phyloP scores from a whole-genome alignment of 1,139 yeast species.

The Yamadazyma oceani region DNA sequence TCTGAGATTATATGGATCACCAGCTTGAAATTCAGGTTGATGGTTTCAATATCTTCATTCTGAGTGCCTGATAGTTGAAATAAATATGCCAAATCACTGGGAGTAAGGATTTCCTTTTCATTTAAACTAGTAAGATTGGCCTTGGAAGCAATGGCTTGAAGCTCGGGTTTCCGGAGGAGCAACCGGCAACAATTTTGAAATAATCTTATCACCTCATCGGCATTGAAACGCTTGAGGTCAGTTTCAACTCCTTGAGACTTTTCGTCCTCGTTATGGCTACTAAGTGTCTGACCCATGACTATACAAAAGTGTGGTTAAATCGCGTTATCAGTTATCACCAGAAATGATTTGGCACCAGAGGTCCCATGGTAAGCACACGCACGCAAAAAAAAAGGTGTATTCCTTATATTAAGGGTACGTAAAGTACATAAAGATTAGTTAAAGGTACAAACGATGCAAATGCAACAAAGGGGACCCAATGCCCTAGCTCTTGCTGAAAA shows the following conservation, averaged over 20 bases:
- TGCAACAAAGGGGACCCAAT: too few species aligned
- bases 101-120: slow-evolving; percentile 19
- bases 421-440: neutral
- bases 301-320: neutral
- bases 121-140: slow-evolving; percentile 21
- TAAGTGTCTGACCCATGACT: slow-evolving; percentile 20
- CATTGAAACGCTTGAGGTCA: neutral
- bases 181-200: slow-evolving; percentile 22
- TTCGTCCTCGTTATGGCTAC: neutral
- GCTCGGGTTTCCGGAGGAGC: slow-evolving; percentile 26
- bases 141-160: slow-evolving; percentile 21
- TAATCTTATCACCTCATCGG: slow-evolving; percentile 18
- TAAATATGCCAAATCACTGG: slow-evolving; percentile 23
- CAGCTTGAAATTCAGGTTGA: slow-evolving; percentile 8
- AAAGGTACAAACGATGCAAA: neutral
- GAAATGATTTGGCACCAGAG: neutral
- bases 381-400: too few species aligned
- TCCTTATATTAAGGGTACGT: too few species aligned
- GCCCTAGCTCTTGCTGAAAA: slow-evolving; percentile 14
- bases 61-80: slow-evolving; percentile 19
- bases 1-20: slow-evolving; percentile 21
- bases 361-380: too few species aligned
- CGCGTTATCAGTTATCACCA: too few species aligned
- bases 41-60: slow-evolving; percentile 8
- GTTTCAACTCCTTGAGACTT: slow-evolving; percentile 14